A percentile compares a stretch with the other conserved stretches of the same genome.
phyloP scores from a whole-genome alignment of 2,329 filamentous ascomycete species.

The Monilinia polystroma region DNA sequence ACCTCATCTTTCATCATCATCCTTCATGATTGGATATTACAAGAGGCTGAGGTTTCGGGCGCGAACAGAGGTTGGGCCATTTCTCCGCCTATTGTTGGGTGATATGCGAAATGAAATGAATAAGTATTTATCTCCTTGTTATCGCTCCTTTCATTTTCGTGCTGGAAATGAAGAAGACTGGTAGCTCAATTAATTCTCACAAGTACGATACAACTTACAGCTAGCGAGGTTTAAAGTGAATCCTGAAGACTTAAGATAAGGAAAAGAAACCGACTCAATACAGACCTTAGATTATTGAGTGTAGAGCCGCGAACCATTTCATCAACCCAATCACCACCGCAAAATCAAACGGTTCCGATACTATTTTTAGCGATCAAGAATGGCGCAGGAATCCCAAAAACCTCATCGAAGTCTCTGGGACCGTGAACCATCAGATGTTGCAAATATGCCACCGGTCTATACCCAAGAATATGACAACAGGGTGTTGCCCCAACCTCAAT shows the following conservation, averaged over 20 bases:
- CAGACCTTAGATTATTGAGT: not conserved
- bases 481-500: not conserved
- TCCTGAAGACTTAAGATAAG: not conserved
- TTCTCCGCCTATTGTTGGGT: slow-evolving; percentile 8
- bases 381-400: slow-evolving; percentile 8
- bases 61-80: not conserved
- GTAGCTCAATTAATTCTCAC: not conserved
- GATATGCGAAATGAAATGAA: not conserved
- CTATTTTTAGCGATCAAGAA: slow-evolving; percentile 3
- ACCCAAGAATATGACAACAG: slow-evolving; percentile 10
- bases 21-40: slow-evolving; percentile 13
- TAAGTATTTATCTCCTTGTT: slow-evolving; percentile 14
- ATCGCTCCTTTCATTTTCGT: not conserved
- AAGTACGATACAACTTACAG: not conserved
- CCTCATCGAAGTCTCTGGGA: slow-evolving; percentile 17
- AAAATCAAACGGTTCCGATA: not conserved
- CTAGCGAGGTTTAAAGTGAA: not conserved
- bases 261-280: not conserved
- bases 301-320: not conserved
- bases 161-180: not conserved
- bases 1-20: slow-evolving; percentile 15
- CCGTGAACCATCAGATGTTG: slow-evolving; percentile 16
- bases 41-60: slow-evolving; percentile 15
- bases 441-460: slow-evolving; percentile 17
- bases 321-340: not conserved